phyloP scores from a whole-genome alignment of 2,329 filamentous ascomycete genomes.

The Fusarium multiceps region DNA sequence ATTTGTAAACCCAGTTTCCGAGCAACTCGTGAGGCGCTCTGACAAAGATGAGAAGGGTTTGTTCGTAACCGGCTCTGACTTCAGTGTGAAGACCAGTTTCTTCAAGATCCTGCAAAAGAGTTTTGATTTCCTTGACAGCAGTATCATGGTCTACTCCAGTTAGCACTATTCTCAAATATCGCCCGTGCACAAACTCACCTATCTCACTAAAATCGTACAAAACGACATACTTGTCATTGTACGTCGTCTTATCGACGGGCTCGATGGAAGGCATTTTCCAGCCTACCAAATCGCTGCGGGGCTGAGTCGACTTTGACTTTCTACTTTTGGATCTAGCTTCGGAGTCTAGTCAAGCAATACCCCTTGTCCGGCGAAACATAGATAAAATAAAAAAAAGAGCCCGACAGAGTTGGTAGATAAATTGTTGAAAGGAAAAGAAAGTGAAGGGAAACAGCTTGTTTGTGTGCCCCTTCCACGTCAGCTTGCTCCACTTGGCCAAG shows the following conservation, averaged over 20 bases:
- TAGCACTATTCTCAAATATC: too few species aligned
- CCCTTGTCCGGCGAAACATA: conserved; percentile 21
- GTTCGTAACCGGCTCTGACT: conserved; percentile 76
- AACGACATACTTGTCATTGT: conserved; percentile 57
- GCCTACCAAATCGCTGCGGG: conserved; percentile 12
- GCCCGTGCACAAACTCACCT: too few species aligned
- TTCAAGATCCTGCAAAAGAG: conserved; percentile 68
- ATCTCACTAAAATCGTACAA: conserved; percentile 52
- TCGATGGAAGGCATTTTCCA: conserved; percentile 17
- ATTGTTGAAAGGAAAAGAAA: not conserved
- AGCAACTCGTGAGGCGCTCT: conserved; percentile 72
- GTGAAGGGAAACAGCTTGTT: not conserved
- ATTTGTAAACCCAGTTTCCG: conserved; percentile 74
- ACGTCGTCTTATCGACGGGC: conserved; percentile 30
- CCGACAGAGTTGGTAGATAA: too few species aligned
- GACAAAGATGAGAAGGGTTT: conserved; percentile 74
- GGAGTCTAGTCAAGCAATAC: conserved; percentile 9
- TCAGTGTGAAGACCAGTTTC: conserved; percentile 75
- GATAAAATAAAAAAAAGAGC: not conserved
- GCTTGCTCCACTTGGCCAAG: conserved; percentile 45
- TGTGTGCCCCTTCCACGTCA: conserved; percentile 35
- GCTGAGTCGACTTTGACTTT: not conserved
- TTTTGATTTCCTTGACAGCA: conserved; percentile 51
- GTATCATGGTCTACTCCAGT: conserved; percentile 52
- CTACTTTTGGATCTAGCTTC: not conserved